Evolutionary conservation across 768 basidiomycete species (phyloP), one percentile per base, ranked within the genome.

Genomic region (Trametes cingulata): DNA sequence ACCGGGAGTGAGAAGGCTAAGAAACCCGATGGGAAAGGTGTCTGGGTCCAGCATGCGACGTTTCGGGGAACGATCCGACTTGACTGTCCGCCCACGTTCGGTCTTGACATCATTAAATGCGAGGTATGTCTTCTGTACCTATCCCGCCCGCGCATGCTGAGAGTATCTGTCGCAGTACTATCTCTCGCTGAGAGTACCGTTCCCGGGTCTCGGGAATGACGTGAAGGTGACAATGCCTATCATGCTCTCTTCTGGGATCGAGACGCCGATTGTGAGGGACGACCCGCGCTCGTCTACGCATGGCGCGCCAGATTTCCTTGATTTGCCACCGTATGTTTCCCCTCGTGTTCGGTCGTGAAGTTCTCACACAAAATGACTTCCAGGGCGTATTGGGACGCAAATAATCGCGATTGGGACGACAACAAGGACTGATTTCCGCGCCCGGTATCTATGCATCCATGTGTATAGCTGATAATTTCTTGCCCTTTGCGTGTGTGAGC

Each of bases 21-120:
- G 17, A n/a, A 15, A 5, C 54, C 51, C 2, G 39, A 46, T 19
- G 41, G 35, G 29, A 52, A 42, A n/a, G 66, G 66, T 4, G 3
- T 13, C 36, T 65, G 66, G 66, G 60, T 58, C 22, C 66, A 67
- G 56, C 36, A 48, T 4, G 54, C 41, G 15, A 37, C 56, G 7
- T 60, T 67, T 35, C n/a, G 51, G 14, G 61, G 58, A 37, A 37
- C 36, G 17, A 46, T 67, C 29, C 22, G 17, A n/a, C 53, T 65
- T 20, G 40, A 56, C 19, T 60, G 55, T 27, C 51, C 62, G 25
- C 63, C 63, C 12, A 47, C 66, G 17, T 62, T 67, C 43, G 13
- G 24, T 37, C 14, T 36, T 1, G 25, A 29, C 1, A 63, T 22
- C 10, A 36, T 65, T 8, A 50, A 37, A 10, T 56, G 55, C 43